Conservation (phyloP, 2,329 filamentous ascomycete genomes). For the Cladosporium sp. region DNA sequence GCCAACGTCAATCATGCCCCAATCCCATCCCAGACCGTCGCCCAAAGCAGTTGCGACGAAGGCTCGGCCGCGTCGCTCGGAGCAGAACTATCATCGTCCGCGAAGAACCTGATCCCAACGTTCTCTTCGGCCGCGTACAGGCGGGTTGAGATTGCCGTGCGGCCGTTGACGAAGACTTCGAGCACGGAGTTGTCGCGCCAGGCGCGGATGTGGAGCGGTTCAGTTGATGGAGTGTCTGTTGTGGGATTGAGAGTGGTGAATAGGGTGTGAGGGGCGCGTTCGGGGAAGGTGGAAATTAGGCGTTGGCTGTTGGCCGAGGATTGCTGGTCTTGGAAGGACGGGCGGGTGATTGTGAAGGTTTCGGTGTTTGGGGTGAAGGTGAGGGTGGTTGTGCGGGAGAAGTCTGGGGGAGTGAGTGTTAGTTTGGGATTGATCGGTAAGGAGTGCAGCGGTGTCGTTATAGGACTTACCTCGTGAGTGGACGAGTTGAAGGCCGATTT, state of each 20-base stretch:
- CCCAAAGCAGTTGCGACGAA: constrained; percentile 16
- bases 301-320: constrained; percentile 21
- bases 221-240: constrained; percentile 9
- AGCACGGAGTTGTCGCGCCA: constrained; percentile 42
- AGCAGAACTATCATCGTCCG: constrained; percentile 16
- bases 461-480: constrained; percentile 20
- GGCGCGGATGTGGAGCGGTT: constrained; percentile 38
- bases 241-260: constrained; percentile 31
- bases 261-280: constrained; percentile 43
- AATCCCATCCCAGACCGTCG: constrained; percentile 23
- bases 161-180: constrained; percentile 45
- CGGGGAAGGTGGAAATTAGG: constrained; percentile 26
- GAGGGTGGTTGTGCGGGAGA: constrained; percentile 37
- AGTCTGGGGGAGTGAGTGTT: not conserved
- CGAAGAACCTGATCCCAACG: constrained; percentile 23
- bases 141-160: constrained; percentile 39
- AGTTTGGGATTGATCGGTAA: not conserved
- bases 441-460: not conserved
- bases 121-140: constrained; percentile 24
- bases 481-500: constrained; percentile 21
- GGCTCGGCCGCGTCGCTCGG: not conserved
- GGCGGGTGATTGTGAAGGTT: constrained; percentile 40
- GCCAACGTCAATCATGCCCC: too few species aligned
- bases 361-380: constrained; percentile 32
- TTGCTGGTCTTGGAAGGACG: constrained; percentile 30